Conservation (phyloP, 1,284 basidiomycete genomes). For the Coriolopsis trogii region DNA sequence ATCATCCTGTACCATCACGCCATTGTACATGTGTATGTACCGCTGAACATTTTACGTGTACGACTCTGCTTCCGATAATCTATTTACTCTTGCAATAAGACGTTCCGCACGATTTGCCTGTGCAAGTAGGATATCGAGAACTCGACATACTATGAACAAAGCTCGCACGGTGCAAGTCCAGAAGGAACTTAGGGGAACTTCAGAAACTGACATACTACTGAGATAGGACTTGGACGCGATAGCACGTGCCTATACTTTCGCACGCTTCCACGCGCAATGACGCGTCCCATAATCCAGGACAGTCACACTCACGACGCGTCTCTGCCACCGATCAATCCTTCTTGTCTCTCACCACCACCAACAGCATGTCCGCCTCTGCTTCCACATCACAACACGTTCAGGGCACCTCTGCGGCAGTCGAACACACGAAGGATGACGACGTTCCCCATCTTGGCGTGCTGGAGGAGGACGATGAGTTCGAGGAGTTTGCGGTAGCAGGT, state of each 20-base stretch:
- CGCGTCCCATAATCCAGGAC: slow-evolving; percentile 33
- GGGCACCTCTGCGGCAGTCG: slow-evolving; percentile 34
- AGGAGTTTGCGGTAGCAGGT: slow-evolving; percentile 80
- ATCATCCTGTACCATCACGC: neutral
- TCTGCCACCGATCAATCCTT: too few species aligned
- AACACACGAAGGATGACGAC: slow-evolving; percentile 43
- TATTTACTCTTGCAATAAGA: too few species aligned
- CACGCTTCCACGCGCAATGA: slow-evolving; percentile 26
- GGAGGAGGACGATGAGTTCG: slow-evolving; percentile 87
- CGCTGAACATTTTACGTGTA: slow-evolving; percentile 3
- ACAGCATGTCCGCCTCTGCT: slow-evolving; percentile 36
- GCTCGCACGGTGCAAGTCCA: too few species aligned
- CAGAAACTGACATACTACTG: too few species aligned
- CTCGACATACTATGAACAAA: too few species aligned
- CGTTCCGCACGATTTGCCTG: too few species aligned
- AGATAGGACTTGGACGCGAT: slow-evolving; percentile 1
- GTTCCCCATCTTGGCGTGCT: slow-evolving; percentile 68
- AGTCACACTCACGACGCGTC: too few species aligned
- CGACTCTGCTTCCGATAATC: neutral
- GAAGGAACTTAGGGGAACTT: too few species aligned
- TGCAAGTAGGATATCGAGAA: too few species aligned
- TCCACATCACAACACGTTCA: slow-evolving; percentile 41
- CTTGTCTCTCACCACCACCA: neutral
- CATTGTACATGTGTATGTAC: slow-evolving; percentile 2
- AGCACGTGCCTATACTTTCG: slow-evolving; percentile 16